A percentile compares a stretch with the other conserved stretches of the same genome.
Evolutionary conservation across 2,329 filamentous ascomycete species (phyloP).

Genomic region (Pestalotiopsis sp.): DNA sequence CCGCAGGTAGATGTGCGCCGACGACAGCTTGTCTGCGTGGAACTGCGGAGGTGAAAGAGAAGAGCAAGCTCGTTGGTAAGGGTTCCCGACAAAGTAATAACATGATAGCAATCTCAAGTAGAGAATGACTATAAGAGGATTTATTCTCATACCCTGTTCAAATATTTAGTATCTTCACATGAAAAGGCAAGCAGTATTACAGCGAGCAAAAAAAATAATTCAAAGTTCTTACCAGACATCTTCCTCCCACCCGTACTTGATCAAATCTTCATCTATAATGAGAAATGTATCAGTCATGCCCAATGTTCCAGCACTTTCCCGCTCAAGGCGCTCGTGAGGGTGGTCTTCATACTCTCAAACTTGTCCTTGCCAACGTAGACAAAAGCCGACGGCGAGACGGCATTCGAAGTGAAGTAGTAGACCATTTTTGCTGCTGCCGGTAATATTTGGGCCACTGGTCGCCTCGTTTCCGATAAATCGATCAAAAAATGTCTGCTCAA

Average conservation of each 20-base stretch:
- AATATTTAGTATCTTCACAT: slow-evolving; percentile 1
- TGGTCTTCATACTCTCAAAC: slow-evolving; percentile 77
- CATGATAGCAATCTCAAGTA: background rate
- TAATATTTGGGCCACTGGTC: no score
- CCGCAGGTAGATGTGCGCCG: slow-evolving; percentile 93
- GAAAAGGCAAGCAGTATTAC: slow-evolving; percentile 7
- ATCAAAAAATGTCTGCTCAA: background rate
- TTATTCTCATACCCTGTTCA: slow-evolving; percentile 4
- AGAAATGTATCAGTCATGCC: background rate
- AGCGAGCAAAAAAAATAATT: slow-evolving; percentile 23
- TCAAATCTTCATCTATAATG: slow-evolving; percentile 85
- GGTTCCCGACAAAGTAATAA: background rate
- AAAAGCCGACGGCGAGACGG: slow-evolving; percentile 79
- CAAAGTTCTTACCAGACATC: slow-evolving; percentile 77
- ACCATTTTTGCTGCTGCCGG: slow-evolving; percentile 72
- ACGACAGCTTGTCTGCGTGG: slow-evolving; percentile 96
- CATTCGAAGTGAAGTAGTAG: slow-evolving; percentile 90
- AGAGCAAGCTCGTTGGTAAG: background rate
- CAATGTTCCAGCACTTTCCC: background rate
- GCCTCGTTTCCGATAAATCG: background rate
- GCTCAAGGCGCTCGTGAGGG: background rate
- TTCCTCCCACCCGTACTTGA: slow-evolving; percentile 91
- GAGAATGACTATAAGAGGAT: background rate
- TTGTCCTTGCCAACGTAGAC: slow-evolving; percentile 99
- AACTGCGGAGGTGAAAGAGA: slow-evolving; percentile 58